Conservation (phyloP, 192 early-diverging fungal species). For the Coemansia sp. region DNA sequence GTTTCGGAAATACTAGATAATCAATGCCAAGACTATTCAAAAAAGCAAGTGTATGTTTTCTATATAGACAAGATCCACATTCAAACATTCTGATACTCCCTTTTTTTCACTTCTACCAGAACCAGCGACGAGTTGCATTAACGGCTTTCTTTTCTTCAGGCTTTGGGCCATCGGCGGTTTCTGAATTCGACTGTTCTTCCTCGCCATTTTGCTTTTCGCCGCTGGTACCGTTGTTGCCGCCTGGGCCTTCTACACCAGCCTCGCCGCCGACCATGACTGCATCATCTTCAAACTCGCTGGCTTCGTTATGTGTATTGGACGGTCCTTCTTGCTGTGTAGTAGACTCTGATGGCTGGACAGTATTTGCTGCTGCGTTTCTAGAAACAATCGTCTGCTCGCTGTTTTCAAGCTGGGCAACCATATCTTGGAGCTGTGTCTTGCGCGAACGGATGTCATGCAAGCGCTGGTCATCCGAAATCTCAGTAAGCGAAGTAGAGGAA, state of each 20-base stretch:
- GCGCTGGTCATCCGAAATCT: slow-evolving; percentile 34
- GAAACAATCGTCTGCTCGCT: slow-evolving; percentile 37
- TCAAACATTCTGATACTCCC: background rate
- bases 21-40: too few relatives aligned
- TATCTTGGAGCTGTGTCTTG: slow-evolving; percentile 43
- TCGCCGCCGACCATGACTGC: slow-evolving; percentile 46
- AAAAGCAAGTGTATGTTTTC: background rate
- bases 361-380: slow-evolving; percentile 6
- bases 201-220: background rate
- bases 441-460: slow-evolving; percentile 44
- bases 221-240: slow-evolving; percentile 1
- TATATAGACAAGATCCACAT: background rate
- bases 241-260: slow-evolving; percentile 14
- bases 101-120: slow-evolving; percentile 26
- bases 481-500: slow-evolving; percentile 16
- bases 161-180: slow-evolving; percentile 1
- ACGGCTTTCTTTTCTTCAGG: slow-evolving; percentile 3
- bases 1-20: background rate
- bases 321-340: background rate
- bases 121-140: slow-evolving; percentile 40
- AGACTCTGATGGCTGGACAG: background rate
- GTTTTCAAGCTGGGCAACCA: slow-evolving; percentile 47
- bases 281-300: slow-evolving; percentile 48
- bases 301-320: slow-evolving; percentile 14
- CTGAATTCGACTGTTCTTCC: background rate